A percentile compares a stretch with the other conserved stretches of the same genome.
Conservation (phyloP, 2,329 filamentous ascomycete genomes). For the Cladosporium sp. region DNA sequence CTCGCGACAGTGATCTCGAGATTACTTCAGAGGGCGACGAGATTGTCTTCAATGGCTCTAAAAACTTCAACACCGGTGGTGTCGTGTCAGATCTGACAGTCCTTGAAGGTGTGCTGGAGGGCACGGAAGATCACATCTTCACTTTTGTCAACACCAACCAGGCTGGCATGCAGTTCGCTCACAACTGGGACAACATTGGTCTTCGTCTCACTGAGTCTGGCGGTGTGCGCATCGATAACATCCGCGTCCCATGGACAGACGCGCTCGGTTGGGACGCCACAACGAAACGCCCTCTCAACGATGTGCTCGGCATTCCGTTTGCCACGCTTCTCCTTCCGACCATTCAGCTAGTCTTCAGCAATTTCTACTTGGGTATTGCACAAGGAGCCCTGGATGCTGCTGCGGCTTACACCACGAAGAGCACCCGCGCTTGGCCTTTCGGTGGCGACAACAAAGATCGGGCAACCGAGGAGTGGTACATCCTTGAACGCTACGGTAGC, state of each 20-base stretch:
- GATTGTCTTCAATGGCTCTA: slow-evolving; percentile 58
- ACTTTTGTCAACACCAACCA: slow-evolving; percentile 57
- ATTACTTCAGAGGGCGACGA: slow-evolving; percentile 53
- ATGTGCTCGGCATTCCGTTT: slow-evolving; percentile 51
- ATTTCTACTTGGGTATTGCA: slow-evolving; percentile 63
- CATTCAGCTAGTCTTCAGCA: slow-evolving; percentile 63
- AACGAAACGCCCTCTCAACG: slow-evolving; percentile 49
- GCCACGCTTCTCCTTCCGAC: slow-evolving; percentile 57
- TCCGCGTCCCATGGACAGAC: slow-evolving; percentile 56
- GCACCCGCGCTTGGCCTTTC: slow-evolving; percentile 61
- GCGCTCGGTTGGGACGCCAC: slow-evolving; percentile 57
- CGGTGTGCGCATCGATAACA: slow-evolving; percentile 56
- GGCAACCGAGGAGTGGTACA: slow-evolving; percentile 61
- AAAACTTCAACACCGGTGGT: slow-evolving; percentile 65
- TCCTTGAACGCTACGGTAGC: slow-evolving; percentile 61
- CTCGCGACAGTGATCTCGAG: slow-evolving; percentile 58
- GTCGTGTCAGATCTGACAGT: slow-evolving; percentile 64
- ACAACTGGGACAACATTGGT: slow-evolving; percentile 64
- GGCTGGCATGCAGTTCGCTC: slow-evolving; percentile 51
- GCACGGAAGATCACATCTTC: slow-evolving; percentile 59
- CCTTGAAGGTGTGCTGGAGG: slow-evolving; percentile 58
- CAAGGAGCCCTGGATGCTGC: slow-evolving; percentile 55
- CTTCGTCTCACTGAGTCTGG: slow-evolving; percentile 62
- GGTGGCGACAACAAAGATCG: slow-evolving; percentile 59
- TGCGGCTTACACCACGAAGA: slow-evolving; percentile 52